Conservation (phyloP, 805 yeast species). For the Starmerella bacillaris region DNA sequence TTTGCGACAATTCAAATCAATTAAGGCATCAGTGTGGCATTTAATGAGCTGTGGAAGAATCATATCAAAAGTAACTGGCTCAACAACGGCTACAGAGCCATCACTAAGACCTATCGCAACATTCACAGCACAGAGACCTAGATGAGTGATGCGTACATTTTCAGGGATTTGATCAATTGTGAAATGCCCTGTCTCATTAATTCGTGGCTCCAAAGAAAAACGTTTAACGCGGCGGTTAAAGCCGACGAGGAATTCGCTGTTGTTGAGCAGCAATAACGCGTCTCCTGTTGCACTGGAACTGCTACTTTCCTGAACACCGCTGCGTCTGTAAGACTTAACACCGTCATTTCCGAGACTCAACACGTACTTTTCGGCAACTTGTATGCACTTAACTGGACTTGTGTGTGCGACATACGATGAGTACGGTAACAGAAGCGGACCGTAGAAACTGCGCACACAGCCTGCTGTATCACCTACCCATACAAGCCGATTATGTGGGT, state of each 20-base stretch:
- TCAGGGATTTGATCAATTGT: slow-evolving; percentile 16
- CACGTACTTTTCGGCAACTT: slow-evolving; percentile 41
- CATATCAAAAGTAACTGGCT: slow-evolving; percentile 22
- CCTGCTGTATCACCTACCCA: slow-evolving; percentile 63
- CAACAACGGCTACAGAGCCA: slow-evolving; percentile 24
- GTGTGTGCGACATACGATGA: slow-evolving; percentile 39
- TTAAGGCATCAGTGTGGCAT: slow-evolving; percentile 25
- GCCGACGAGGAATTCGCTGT: slow-evolving; percentile 23
- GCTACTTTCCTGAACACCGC: slow-evolving; percentile 33
- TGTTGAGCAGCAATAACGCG: slow-evolving; percentile 18
- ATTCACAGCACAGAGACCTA: slow-evolving; percentile 20
- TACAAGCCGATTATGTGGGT: slow-evolving; percentile 34
- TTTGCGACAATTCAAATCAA: slow-evolving; percentile 25
- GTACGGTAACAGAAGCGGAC: slow-evolving; percentile 36
- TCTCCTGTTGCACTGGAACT: slow-evolving; percentile 18
- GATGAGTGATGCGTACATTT: slow-evolving; percentile 16
- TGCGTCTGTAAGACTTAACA: slow-evolving; percentile 36
- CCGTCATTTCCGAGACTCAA: slow-evolving; percentile 36
- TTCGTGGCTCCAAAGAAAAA: slow-evolving; percentile 21
- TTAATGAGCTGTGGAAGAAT: slow-evolving; percentile 9
- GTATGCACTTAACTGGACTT: slow-evolving; percentile 33
- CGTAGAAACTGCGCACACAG: slow-evolving; percentile 27
- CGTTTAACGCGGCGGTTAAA: slow-evolving; percentile 21
- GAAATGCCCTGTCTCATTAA: slow-evolving; percentile 22
- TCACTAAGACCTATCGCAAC: slow-evolving; percentile 22